Base-by-base conservation (phyloP, 2,329 filamentous ascomycete genomes). In the Trichoderma asperellum region DNA sequence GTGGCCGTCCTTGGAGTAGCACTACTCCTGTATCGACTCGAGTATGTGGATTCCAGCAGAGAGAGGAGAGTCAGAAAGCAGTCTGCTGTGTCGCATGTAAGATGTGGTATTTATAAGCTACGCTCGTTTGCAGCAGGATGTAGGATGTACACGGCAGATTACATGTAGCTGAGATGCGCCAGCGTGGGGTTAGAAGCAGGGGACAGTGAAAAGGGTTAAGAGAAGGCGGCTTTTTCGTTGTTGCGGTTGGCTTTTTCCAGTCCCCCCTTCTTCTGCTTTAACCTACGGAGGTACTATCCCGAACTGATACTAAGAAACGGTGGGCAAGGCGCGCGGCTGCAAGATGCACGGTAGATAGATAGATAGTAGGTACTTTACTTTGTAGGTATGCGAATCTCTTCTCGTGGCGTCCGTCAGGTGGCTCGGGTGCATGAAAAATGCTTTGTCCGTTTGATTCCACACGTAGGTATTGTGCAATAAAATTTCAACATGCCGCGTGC, bases 201-300 rank as follows among this genome's bases (percentile, higher is more conserved):
- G 49, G 62, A 65, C 52, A 43, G 40, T 65, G 62, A 34, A 65
- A 65, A 65, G 62, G 62, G 62, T 56, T 56, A 56, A 56, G 24
- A 43, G 52, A 56, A 40, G 47, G 29, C 47, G 24, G 29, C 47
- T n/a, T 21, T 60, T 21, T 18, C 43, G 35, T 60, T 32, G 49
- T 4, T 53, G n/a, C 18, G 6, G 16, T 18, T 27, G 47, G n/a
- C 43, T 49, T 49, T 49, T 24, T 11, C 47, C 47, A 12, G 18
- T 24, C 47, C 47, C 47, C 47, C 47, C 47, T 49, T 49, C 47
- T 49, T 24, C 6, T 47, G 14, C 40, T 29, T 27, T 24, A 14
- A 14, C 49, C 49, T 53, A 40, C 21, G 34, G 61, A 64, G 43
- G 16, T 56, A 27, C 21, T 43, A 43, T 64, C 49, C 49, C 61